Evolutionary conservation across 768 basidiomycete species (phyloP), one percentile per base, ranked within the genome.

Genomic region (Vishniacozyma victoriae): DNA sequence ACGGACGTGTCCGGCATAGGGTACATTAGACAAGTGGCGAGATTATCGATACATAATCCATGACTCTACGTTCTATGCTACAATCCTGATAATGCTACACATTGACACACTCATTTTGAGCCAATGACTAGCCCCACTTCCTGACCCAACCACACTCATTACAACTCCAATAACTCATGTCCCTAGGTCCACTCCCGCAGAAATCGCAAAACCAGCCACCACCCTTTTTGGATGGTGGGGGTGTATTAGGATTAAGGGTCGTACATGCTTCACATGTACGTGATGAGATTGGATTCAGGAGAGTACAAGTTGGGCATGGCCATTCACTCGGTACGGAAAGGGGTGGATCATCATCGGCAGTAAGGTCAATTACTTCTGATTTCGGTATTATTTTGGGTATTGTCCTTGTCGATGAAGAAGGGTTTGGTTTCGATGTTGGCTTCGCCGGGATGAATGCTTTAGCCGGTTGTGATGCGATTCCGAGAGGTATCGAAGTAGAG

Each of bases 151-250:
- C 86, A 64, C 87, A 91, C 46, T 76, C 78, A 14, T 72, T 70
- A 74, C 89, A 91, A 40, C 81, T 82, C 86, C 85, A 90, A 52
- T 81, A 78, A 18, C 81, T 77, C 52, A 79, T 78, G 2, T 78
- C 77, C 68, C 82, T 83, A 20, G 78, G 80, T 26, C 63, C 67
- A 65, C 84, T 79, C 19, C 81, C 80, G 54, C 86, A 90, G 18
- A 75, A 72, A 11, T 74, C 66, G 62, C 86, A 89, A 18, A 74
- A 74, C 86, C 87, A 90, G 2, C 78, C 79, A 33, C 65, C 67
- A 37, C 58, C 52, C 50, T 57, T 46, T 67, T 74, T 59, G 41
- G 42, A 35, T 42, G 19, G 23, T 22, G 36, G n/a, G 35, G 25
- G 4, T 22, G 48, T 18, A 16, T 52, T 57, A 4, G 79, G 77